Evolutionary conservation across 805 yeast genomes (phyloP).

Genomic region (Saturnispora serradocipensis): DNA sequence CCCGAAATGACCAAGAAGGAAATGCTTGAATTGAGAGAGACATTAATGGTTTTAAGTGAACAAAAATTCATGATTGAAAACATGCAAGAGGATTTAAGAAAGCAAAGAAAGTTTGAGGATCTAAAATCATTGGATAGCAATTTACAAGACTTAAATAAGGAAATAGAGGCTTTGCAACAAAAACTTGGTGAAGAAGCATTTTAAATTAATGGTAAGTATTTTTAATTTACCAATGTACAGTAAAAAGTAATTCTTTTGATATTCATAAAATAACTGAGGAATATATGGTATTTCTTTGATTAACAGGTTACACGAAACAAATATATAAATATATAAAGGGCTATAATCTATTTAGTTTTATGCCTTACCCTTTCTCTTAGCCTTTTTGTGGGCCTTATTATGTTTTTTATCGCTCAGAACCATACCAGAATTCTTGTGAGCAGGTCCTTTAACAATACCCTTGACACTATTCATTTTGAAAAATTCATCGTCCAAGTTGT

Average conservation of each 20-base stretch:
- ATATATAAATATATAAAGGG: not conserved
- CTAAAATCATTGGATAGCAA: slow-evolving; percentile 50
- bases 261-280: not conserved
- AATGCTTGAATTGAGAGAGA: slow-evolving; percentile 55
- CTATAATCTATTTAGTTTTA: not conserved
- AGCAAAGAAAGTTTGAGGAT: slow-evolving; percentile 70
- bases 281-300: not conserved
- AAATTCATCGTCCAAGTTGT: slow-evolving; percentile 78
- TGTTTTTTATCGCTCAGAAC: slow-evolving; percentile 72
- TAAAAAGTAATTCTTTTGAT: not conserved
- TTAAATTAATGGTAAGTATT: not conserved
- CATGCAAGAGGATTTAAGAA: slow-evolving; percentile 53
- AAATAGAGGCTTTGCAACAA: slow-evolving; percentile 36
- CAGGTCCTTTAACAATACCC: slow-evolving; percentile 63
- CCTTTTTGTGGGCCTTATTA: slow-evolving; percentile 38
- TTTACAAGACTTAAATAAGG: slow-evolving; percentile 44
- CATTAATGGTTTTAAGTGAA: slow-evolving; percentile 79
- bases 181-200: slow-evolving; percentile 48
- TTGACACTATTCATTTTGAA: slow-evolving; percentile 57
- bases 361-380: slow-evolving; percentile 13
- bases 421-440: slow-evolving; percentile 45
- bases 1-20: slow-evolving; percentile 37
- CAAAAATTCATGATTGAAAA: slow-evolving; percentile 65
- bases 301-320: slow-evolving; percentile 2
- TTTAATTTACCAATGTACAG: not conserved